These are phyloP conservation scores for Dryas integrifolia DNA, from an alignment of 331 rosid genomes.

Conservation along the genomic window DNA sequence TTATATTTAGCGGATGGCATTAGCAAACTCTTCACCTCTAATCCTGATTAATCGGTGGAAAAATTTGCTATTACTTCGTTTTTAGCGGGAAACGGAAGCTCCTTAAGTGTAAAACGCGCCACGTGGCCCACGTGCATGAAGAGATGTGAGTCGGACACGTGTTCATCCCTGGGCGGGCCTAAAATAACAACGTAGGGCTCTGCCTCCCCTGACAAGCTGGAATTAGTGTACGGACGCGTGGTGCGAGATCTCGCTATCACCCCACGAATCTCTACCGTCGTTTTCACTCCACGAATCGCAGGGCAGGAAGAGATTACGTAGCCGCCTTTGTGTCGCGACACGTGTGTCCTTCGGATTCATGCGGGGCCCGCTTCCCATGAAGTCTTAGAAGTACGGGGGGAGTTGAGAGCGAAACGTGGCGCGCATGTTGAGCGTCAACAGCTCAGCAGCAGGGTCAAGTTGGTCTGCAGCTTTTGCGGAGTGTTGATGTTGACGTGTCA, in stretches of 20 bases:
- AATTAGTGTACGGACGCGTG: constrained; percentile 3
- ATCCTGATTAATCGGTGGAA: constrained; percentile 24
- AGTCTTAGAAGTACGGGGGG: background rate
- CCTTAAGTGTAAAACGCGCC: background rate
- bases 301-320: background rate
- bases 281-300: background rate
- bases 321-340: background rate
- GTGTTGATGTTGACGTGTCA: constrained; percentile 11
- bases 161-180: background rate
- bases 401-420: constrained; percentile 7
- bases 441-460: constrained; percentile 13
- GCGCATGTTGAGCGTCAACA: background rate
- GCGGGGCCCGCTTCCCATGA: background rate
- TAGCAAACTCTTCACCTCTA: constrained; percentile 22
- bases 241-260: background rate
- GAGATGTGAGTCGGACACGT: background rate
- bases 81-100: constrained; percentile 26
- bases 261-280: constrained; percentile 23
- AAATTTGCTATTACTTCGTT: background rate
- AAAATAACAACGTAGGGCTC: background rate
- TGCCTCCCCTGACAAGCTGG: background rate
- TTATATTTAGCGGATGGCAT: constrained; percentile 21
- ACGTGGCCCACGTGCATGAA: constrained; percentile 21
- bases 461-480: constrained; percentile 8
- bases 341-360: fast-evolving